Evolutionary conservation across 768 basidiomycete genomes (phyloP).

Genomic region (Brasilioporus rufonigricans): DNA sequence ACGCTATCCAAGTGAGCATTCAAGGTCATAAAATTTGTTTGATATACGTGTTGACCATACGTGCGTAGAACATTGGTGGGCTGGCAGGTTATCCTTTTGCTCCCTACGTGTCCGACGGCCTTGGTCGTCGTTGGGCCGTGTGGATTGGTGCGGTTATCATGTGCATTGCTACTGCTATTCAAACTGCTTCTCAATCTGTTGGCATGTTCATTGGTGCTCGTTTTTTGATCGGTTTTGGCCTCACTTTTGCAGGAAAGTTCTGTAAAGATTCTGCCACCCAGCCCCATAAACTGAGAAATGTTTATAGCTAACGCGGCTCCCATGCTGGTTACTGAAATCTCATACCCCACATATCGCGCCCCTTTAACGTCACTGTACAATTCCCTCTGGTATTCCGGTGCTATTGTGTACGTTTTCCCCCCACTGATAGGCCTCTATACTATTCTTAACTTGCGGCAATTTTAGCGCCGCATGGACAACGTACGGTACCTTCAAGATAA

Average conservation of each 20-base stretch:
- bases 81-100: slow-evolving; percentile 68
- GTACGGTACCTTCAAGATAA: slow-evolving; percentile 73
- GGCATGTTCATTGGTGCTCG: slow-evolving; percentile 82
- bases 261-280: neutral
- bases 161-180: slow-evolving; percentile 63
- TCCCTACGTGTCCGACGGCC: slow-evolving; percentile 67
- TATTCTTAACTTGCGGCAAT: neutral
- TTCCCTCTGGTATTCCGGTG: slow-evolving; percentile 84
- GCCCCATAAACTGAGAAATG: too few relatives aligned
- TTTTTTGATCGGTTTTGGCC: slow-evolving; percentile 74
- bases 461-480: slow-evolving; percentile 81
- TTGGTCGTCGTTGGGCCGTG: slow-evolving; percentile 66
- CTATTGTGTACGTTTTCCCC: slow-evolving; percentile 56
- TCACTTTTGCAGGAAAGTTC: slow-evolving; percentile 60
- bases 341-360: slow-evolving; percentile 81
- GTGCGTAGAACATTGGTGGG: slow-evolving; percentile 60
- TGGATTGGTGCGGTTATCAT: slow-evolving; percentile 72
- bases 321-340: slow-evolving; percentile 78
- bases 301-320: slow-evolving; percentile 68
- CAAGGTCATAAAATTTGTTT: too few relatives aligned
- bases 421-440: too few relatives aligned
- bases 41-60: too few relatives aligned
- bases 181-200: slow-evolving; percentile 66
- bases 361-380: slow-evolving; percentile 78
- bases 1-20: slow-evolving; percentile 62